Conservation (phyloP, 495 filamentous ascomycete species). For the Aspergillus homomorphus region DNA sequence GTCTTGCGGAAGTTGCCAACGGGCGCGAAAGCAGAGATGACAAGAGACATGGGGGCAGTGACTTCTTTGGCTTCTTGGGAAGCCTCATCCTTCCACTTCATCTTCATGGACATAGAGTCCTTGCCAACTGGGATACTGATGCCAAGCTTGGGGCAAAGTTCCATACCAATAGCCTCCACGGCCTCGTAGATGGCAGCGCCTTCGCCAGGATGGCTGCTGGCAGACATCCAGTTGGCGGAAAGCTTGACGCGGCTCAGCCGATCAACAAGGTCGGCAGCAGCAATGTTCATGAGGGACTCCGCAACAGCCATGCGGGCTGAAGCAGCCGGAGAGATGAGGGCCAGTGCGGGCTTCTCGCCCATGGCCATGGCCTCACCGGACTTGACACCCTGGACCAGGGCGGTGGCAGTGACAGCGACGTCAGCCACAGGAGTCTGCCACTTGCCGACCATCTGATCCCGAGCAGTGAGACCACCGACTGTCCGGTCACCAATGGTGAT, state of each 20-base stretch:
- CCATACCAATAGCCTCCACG: constrained; percentile 87
- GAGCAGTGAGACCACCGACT: constrained; percentile 81
- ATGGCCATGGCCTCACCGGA: constrained; percentile 96
- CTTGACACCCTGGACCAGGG: constrained; percentile 65
- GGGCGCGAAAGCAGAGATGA: constrained; percentile 85
- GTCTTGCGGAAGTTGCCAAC: constrained; percentile 77
- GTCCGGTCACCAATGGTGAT: constrained; percentile 94
- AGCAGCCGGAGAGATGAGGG: constrained; percentile 87
- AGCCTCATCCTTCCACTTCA: constrained; percentile 80
- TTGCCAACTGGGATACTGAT: constrained; percentile 95
- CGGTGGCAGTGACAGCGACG: constrained; percentile 84
- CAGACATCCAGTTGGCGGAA: constrained; percentile 98
- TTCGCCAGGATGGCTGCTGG: constrained; percentile 88
- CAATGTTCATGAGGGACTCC: constrained; percentile 88
- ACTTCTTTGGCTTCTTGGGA: constrained; percentile 73
- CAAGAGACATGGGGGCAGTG: constrained; percentile 83
- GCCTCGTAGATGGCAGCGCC: constrained; percentile 93
- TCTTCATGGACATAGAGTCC: constrained; percentile 98
- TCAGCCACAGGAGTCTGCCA: constrained; percentile 97
- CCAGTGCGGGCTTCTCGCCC: constrained; percentile 89
- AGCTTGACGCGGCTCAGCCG: constrained; percentile 75
- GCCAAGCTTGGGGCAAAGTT: constrained; percentile 78
- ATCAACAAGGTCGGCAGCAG: constrained; percentile 77
- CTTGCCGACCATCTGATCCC: constrained; percentile 94
- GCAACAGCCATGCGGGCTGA: constrained; percentile 96